Evolutionary conservation across 176 grass and related monocot species (phyloP).

Genomic region (Musa itinerans): DNA sequence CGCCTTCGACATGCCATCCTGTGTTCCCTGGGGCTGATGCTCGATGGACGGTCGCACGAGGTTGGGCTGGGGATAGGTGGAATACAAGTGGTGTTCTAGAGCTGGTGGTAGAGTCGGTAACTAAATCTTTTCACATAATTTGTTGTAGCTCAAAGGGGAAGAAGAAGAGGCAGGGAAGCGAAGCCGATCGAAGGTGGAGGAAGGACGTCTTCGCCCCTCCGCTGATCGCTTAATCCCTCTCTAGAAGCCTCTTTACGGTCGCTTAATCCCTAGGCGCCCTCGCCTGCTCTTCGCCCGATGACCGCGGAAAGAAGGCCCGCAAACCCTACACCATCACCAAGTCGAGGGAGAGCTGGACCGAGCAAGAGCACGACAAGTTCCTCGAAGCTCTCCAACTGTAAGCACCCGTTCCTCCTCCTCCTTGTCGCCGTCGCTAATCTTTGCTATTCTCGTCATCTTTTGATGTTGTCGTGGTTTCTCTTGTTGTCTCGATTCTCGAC

Average conservation of each 20-base stretch:
- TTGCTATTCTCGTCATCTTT: too few species aligned
- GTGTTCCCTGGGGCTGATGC: slow-evolving; percentile 10
- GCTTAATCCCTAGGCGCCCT: background rate
- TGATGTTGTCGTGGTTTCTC: too few species aligned
- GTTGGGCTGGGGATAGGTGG: background rate
- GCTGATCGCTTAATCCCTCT: background rate
- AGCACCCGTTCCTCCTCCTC: background rate
- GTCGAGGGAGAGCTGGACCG: background rate
- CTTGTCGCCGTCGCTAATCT: background rate
- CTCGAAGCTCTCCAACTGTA: background rate
- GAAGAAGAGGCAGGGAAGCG: too few species aligned
- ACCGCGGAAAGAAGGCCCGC: background rate
- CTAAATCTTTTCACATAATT: too few species aligned
- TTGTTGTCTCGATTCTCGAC: too few species aligned
- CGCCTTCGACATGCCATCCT: slow-evolving; percentile 18
- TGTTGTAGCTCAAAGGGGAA: too few species aligned
- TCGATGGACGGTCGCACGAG: slow-evolving; percentile 1
- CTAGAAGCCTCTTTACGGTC: background rate
- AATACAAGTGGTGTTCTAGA: too few species aligned
- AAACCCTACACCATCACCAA: background rate
- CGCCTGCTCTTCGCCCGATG: background rate
- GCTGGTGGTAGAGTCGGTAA: too few species aligned
- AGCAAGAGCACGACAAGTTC: background rate
- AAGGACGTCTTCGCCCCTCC: background rate
- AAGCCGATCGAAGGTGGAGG: too few species aligned